Evolutionary conservation across 768 basidiomycete genomes (phyloP), one percentile per base, ranked within the genome.

Genomic region (Tulasnella sp.): DNA sequence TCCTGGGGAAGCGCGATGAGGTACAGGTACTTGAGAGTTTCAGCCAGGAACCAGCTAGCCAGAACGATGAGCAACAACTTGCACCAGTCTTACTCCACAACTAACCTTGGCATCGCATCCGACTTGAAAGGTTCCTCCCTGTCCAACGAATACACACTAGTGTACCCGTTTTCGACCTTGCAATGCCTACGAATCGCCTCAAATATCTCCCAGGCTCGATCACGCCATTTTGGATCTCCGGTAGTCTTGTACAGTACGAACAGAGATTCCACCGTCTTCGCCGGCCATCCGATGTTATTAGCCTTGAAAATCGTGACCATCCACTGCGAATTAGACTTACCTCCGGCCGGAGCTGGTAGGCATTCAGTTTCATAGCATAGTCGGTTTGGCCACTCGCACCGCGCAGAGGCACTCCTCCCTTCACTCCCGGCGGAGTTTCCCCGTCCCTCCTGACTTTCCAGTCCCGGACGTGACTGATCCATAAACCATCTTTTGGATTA

Each of bases 51-150:
- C 67, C 73, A 79, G 58, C 77, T 77, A 42, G 14, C 39, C 32
- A 29, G 12, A 34, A 57, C 36, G 41, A 42, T 34, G 36, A 32
- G 15, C 12, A 25, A 32, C 12, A 42, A 40, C 32, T 14, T 29
- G 8, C 5, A 45, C 51, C n/a, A 73, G 71, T 35, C 73, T 65
- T 19, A 19, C 27, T 25, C 60, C 5, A n/a, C 9, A 21, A 65
- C 76, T 57, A 37, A 83, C 84, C 84, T 86, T n/a, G 86, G 85
- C 83, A 86, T 86, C 19, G 72, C 71, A 62, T 87, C 77, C 29
- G 65, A 65, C 63, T 72, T 68, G 11, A 62, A 51, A 0, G 73
- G 70, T n/a, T 72, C 69, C 1, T 27, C 34, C 36, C 15, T 39
- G 25, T 79, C 73, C 11, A 84, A 83, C 12, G 71, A 67, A 50